phyloP scores from a whole-genome alignment of 257 asterid species.

The Solanum gracilifrons region DNA sequence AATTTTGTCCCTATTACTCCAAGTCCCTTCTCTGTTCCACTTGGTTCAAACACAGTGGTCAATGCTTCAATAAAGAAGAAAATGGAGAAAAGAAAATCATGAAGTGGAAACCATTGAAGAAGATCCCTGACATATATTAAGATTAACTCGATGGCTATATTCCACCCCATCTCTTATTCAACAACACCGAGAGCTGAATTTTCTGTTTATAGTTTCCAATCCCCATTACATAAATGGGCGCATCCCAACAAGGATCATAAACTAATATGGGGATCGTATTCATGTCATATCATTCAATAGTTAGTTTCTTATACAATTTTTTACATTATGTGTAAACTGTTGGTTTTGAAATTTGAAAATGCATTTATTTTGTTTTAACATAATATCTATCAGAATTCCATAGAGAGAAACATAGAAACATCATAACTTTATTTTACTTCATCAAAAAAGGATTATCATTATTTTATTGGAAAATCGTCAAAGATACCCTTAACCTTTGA shows the following conservation, averaged over 20 bases:
- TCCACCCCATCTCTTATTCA: slow-evolving; percentile 27
- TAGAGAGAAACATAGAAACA: too few species aligned
- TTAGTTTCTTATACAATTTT: background rate
- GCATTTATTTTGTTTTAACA: too few species aligned
- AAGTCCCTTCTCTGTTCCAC: slow-evolving; percentile 7
- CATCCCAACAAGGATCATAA: background rate
- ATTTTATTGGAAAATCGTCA: background rate
- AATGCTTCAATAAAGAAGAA: slow-evolving; percentile 6
- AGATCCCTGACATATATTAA: slow-evolving; percentile 33
- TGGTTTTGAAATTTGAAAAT: background rate
- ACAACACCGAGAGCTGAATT: slow-evolving; percentile 5
- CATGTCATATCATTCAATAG: background rate
- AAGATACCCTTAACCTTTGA: too few species aligned
- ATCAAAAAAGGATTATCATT: background rate
- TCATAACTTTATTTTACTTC: too few species aligned
- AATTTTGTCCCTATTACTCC: slow-evolving; percentile 7
- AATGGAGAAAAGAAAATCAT: slow-evolving; percentile 4
- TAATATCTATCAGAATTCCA: too few species aligned
- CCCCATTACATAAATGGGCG: background rate
- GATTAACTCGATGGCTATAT: slow-evolving; percentile 53
- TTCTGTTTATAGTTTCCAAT: background rate
- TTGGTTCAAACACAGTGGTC: slow-evolving; percentile 5
- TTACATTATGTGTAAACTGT: background rate
- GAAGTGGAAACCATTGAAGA: too few species aligned
- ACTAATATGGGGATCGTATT: background rate